Evolutionary conservation across 768 basidiomycete species (phyloP).

Genomic region (Lactarius deliciosus): DNA sequence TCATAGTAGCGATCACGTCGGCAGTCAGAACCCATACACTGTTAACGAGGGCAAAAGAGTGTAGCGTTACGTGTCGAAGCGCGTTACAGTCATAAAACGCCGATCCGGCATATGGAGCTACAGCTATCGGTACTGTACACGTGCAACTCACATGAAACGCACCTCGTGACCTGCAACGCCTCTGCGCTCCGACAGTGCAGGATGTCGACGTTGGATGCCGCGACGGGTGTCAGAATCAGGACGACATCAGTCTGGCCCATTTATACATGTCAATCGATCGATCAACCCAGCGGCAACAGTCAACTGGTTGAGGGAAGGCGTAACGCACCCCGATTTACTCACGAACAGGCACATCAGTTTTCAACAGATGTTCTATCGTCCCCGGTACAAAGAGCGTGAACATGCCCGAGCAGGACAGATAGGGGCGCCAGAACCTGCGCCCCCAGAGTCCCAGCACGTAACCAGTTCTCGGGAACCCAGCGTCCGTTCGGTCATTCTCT

Average conservation of each 20-base stretch:
- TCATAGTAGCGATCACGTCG: conserved; percentile 45
- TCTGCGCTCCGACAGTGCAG: conserved; percentile 63
- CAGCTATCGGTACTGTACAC: not conserved
- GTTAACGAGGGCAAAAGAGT: conserved; percentile 55
- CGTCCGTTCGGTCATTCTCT: conserved; percentile 48
- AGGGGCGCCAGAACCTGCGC: conserved; percentile 52
- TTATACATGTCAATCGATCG: not conserved
- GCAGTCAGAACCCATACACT: conserved; percentile 51
- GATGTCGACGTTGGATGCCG: conserved; percentile 60
- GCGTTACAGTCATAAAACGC: conserved; percentile 39
- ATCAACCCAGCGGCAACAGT: not conserved
- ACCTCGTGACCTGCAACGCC: conserved; percentile 57
- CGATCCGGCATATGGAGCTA: not conserved
- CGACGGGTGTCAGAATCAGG: conserved; percentile 45
- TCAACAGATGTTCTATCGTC: conserved; percentile 48
- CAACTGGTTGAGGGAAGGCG: not conserved
- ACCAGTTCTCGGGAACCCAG: conserved; percentile 70
- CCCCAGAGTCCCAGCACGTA: conserved; percentile 51
- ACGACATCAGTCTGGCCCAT: conserved; percentile 53
- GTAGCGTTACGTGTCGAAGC: conserved; percentile 46
- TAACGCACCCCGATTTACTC: conserved; percentile 61
- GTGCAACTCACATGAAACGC: conserved; percentile 31
- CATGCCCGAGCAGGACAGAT: conserved; percentile 50
- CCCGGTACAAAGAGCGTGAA: conserved; percentile 53
- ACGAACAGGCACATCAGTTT: conserved; percentile 55